phyloP scores from a whole-genome alignment of 176 grass and related monocot species.

The Triticum turgidum region DNA sequence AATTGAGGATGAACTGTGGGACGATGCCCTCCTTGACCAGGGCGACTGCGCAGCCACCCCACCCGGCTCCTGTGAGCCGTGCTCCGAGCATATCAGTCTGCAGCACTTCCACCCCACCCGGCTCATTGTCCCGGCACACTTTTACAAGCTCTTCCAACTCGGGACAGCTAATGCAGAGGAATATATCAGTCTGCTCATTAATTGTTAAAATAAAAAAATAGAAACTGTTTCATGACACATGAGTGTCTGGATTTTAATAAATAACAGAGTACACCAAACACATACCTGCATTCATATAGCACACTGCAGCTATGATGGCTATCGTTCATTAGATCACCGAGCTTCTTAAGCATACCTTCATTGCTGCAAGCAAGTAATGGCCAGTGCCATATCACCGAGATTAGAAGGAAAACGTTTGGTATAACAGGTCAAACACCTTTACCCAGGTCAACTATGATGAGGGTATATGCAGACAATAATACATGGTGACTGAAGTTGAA shows the following conservation, averaged over 20 bases:
- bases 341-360: slow-evolving; percentile 69
- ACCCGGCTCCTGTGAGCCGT: slow-evolving; percentile 89
- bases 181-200: not conserved
- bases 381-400: not conserved
- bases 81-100: slow-evolving; percentile 58
- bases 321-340: slow-evolving; percentile 91
- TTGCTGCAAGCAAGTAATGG: slow-evolving; percentile 41
- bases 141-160: slow-evolving; percentile 97
- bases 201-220: not conserved
- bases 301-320: slow-evolving; percentile 93
- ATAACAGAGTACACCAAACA: not conserved
- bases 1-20: slow-evolving; percentile 86
- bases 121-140: slow-evolving; percentile 72
- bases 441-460: not conserved
- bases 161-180: slow-evolving; percentile 51
- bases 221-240: not conserved
- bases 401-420: not conserved
- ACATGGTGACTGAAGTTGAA: not conserved
- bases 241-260: not conserved
- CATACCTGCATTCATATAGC: slow-evolving; percentile 95
- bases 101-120: slow-evolving; percentile 65
- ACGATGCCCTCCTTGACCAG: slow-evolving; percentile 86
- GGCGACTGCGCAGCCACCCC: slow-evolving; percentile 90
- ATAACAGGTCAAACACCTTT: not conserved
- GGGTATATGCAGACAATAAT: not conserved